Percentiles rank a stretch among this genome's conserved stretches.
phyloP scores from a whole-genome alignment of 2,329 filamentous ascomycete species.

The Fulvia fulva region DNA sequence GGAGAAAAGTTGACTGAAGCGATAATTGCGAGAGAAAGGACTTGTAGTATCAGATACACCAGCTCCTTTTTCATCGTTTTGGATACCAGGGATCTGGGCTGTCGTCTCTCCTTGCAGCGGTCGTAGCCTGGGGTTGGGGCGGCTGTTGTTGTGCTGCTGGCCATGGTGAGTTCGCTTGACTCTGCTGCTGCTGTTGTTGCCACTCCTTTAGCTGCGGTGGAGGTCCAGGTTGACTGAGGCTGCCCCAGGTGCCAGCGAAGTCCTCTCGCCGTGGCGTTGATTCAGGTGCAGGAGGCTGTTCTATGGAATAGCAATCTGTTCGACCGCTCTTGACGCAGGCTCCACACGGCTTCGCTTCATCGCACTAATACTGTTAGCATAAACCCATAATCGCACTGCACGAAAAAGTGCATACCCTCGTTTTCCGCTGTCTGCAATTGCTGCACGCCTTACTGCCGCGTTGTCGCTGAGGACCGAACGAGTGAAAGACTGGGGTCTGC shows the following conservation, averaged over 20 bases:
- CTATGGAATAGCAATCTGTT: constrained; percentile 15
- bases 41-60: not conserved
- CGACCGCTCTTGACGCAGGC: constrained; percentile 10
- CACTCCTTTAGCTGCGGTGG: not conserved
- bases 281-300: not conserved
- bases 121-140: not conserved
- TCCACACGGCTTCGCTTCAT: constrained; percentile 16
- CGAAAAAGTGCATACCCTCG: constrained; percentile 7
- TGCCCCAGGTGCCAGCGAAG: constrained; percentile 8
- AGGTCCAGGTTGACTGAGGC: constrained; percentile 1
- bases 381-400: not conserved
- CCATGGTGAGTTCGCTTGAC: not conserved
- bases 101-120: constrained; percentile 4
- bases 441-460: constrained; percentile 1
- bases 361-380: constrained; percentile 13
- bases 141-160: not conserved
- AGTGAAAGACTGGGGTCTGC: not conserved
- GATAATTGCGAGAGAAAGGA: not conserved
- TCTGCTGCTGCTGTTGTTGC: constrained; percentile 1
- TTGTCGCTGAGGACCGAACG: not conserved
- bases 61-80: constrained; percentile 8
- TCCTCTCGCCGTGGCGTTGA: not conserved
- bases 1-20: constrained; percentile 1
- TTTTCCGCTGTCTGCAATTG: constrained; percentile 2
- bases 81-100: constrained; percentile 30